Evolutionary conservation across 768 basidiomycete species (phyloP).

Genomic region (Candolleomyces eurysporus): DNA sequence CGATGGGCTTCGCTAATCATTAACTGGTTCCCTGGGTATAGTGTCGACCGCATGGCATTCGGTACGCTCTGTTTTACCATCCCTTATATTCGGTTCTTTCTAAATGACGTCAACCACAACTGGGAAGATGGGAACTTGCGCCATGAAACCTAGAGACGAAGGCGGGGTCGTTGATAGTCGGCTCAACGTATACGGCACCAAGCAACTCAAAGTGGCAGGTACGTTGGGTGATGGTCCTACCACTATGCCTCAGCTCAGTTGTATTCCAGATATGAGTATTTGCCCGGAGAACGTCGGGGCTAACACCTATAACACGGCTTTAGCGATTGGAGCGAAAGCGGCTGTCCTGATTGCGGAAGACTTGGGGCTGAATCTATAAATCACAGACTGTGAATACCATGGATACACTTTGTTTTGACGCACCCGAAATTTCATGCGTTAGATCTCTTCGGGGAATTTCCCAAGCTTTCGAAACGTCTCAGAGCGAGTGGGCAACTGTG

Average conservation of each 20-base stretch:
- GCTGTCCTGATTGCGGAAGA: constrained; percentile 59
- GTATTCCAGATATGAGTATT: constrained; percentile 34
- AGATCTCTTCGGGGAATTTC: neutral
- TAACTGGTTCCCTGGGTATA: constrained; percentile 10
- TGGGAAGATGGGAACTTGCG: constrained; percentile 59
- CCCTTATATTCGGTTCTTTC: neutral
- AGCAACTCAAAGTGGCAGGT: constrained; percentile 60
- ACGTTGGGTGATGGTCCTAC: constrained; percentile 1
- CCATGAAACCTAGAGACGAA: constrained; percentile 59
- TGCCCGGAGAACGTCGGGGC: constrained; percentile 37
- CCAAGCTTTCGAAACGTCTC: too few relatives aligned
- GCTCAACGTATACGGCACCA: constrained; percentile 62
- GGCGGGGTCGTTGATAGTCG: constrained; percentile 61
- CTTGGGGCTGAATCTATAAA: constrained; percentile 21
- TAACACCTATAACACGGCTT: constrained; percentile 41
- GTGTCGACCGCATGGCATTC: constrained; percentile 48
- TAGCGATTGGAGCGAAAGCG: constrained; percentile 60
- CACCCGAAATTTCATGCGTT: neutral
- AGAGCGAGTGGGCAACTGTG: too few relatives aligned
- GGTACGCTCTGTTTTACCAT: constrained; percentile 20
- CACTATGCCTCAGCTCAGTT: neutral
- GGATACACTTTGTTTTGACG: neutral
- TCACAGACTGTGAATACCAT: neutral
- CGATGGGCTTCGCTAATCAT: neutral
- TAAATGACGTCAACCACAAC: neutral